These are phyloP conservation scores for Fistulinella prunicolor DNA, from an alignment of 768 basidiomycete genomes.

Conservation along the genomic window DNA sequence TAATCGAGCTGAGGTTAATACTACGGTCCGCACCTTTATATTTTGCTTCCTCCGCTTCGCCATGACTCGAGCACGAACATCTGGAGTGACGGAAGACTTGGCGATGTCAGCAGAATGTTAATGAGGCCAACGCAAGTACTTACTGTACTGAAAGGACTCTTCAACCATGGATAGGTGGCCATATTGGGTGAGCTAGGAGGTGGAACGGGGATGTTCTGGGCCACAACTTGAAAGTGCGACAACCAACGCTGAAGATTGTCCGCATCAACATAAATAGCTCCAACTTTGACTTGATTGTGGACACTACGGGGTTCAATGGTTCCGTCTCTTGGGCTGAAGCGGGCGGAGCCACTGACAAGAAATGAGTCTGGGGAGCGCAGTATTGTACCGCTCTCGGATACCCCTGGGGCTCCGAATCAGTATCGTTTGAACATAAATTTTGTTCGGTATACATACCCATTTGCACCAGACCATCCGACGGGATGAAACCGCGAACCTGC, in stretches of 20 bases:
- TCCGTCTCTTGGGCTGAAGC: conserved; percentile 58
- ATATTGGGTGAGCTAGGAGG: conserved; percentile 4
- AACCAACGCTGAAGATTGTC: conserved; percentile 34
- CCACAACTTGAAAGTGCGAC: conserved; percentile 7
- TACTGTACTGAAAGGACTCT: conserved; percentile 25
- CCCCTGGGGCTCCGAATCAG: conserved; percentile 9
- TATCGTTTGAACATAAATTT: background rate
- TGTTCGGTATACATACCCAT: conserved; percentile 32
- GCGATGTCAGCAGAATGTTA: conserved; percentile 1
- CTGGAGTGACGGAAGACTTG: conserved; percentile 21
- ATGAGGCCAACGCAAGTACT: conserved; percentile 5
- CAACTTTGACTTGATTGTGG: conserved; percentile 43
- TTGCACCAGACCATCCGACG: conserved; percentile 18
- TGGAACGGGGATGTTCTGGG: conserved; percentile 1
- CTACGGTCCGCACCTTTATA: conserved; percentile 13
- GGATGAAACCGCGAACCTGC: conserved; percentile 44
- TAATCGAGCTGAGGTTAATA: background rate
- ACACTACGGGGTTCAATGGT: conserved; percentile 53
- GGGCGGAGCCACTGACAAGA: conserved; percentile 44
- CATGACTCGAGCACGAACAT: conserved; percentile 8
- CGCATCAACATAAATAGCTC: conserved; percentile 45
- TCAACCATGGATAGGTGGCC: conserved; percentile 25
- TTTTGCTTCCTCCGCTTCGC: conserved; percentile 17
- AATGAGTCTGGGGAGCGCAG: conserved; percentile 46
- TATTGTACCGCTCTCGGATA: conserved; percentile 35